Conservation (phyloP, 2,329 filamentous ascomycete genomes). For the Talaromyces islandicus region DNA sequence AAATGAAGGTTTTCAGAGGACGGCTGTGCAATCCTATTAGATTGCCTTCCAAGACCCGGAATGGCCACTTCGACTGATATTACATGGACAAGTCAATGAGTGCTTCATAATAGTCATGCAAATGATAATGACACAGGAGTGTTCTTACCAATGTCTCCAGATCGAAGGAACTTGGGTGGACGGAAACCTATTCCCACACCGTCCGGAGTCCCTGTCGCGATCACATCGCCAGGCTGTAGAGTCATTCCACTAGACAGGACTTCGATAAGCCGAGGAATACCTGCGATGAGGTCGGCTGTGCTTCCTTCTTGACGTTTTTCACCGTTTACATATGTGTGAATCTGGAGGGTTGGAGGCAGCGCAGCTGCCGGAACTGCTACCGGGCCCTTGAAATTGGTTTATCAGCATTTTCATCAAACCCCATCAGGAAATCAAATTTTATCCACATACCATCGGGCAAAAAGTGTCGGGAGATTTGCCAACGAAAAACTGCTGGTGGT, state of each 20-base stretch:
- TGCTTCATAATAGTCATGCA: too few relatives aligned
- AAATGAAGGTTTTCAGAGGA: neutral
- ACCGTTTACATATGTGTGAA: conserved; percentile 46
- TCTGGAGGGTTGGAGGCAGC: conserved; percentile 36
- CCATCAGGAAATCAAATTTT: neutral
- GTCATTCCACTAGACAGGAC: conserved; percentile 2
- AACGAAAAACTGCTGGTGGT: neutral
- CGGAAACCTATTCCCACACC: neutral
- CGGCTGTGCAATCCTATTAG: neutral
- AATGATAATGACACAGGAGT: neutral
- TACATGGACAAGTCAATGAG: neutral
- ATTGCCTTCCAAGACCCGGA: neutral
- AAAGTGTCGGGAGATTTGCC: neutral
- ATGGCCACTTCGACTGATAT: neutral
- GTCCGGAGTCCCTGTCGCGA: conserved; percentile 1
- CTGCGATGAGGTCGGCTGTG: neutral
- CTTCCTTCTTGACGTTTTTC: conserved; percentile 46
- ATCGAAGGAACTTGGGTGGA: neutral
- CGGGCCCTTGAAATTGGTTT: neutral
- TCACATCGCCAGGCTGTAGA: neutral
- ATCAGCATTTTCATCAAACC: neutral
- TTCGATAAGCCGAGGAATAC: neutral
- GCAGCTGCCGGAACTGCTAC: conserved; percentile 12
- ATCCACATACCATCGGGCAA: neutral
- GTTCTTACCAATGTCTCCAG: neutral